These are phyloP conservation scores for Amanita phalloides DNA, from an alignment of 768 basidiomycete genomes.

Conservation along the genomic window DNA sequence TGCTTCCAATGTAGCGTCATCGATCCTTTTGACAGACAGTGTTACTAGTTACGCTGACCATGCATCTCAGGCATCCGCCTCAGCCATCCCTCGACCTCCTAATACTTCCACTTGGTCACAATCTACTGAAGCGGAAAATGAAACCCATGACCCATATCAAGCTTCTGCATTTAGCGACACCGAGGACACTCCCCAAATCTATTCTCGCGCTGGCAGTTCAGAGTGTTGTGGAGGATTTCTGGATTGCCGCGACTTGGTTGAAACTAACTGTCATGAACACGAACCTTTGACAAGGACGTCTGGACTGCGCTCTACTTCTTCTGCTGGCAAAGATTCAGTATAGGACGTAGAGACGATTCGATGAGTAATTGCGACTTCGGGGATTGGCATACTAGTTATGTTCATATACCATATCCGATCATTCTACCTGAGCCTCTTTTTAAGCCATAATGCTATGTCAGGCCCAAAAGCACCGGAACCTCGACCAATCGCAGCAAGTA, in stretches of 20 bases:
- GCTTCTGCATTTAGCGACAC: background rate
- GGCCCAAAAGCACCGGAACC: slow-evolving; percentile 63
- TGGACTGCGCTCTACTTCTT: slow-evolving; percentile 17
- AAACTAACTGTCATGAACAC: slow-evolving; percentile 11
- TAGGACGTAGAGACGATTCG: background rate
- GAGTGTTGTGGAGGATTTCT: slow-evolving; percentile 43
- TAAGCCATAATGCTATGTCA: slow-evolving; percentile 49
- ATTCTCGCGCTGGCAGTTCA: slow-evolving; percentile 19
- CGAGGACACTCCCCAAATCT: slow-evolving; percentile 1
- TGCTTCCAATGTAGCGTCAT: slow-evolving; percentile 18
- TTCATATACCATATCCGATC: too few relatives aligned
- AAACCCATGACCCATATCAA: background rate
- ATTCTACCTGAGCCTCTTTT: slow-evolving; percentile 29
- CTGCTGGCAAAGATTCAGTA: background rate
- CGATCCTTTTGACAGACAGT: slow-evolving; percentile 10
- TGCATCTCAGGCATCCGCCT: slow-evolving; percentile 4
- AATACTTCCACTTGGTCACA: background rate
- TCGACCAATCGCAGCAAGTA: slow-evolving; percentile 75
- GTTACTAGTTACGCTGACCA: background rate
- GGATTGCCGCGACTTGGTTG: slow-evolving; percentile 33
- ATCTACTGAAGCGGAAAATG: background rate
- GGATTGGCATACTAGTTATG: too few relatives aligned
- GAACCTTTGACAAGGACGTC: slow-evolving; percentile 14
- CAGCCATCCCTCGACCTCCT: background rate
- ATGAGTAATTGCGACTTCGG: background rate